phyloP scores from a whole-genome alignment of 768 basidiomycete species.

The Astraeus odoratus region DNA sequence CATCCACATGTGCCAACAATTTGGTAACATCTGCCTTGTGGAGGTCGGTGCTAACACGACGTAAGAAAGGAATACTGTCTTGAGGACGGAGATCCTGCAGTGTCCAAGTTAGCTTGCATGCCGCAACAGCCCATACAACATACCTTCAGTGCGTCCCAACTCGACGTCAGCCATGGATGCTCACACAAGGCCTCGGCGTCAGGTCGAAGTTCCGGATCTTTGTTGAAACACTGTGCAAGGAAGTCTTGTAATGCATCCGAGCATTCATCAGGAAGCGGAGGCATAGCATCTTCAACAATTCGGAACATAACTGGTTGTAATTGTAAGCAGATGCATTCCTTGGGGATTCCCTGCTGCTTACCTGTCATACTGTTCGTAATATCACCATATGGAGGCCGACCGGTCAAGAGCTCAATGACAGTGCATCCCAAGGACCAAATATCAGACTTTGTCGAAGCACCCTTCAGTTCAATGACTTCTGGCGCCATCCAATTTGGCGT shows the following conservation, averaged over 20 bases:
- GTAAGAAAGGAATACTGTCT: conserved; percentile 92
- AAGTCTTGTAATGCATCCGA: conserved; percentile 78
- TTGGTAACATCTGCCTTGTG: conserved; percentile 64
- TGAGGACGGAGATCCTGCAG: conserved; percentile 75
- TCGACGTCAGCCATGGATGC: conserved; percentile 83
- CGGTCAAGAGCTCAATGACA: conserved; percentile 88
- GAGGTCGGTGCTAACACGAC: conserved; percentile 82
- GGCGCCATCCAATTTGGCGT: conserved; percentile 99
- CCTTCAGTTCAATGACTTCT: conserved; percentile 93
- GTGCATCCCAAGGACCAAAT: conserved; percentile 97
- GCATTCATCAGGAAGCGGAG: conserved; percentile 76
- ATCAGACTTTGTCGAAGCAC: conserved; percentile 87
- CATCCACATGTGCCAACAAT: conserved; percentile 38
- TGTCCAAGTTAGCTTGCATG: not conserved
- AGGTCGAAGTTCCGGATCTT: conserved; percentile 79
- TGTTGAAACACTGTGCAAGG: conserved; percentile 81
- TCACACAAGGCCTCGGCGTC: conserved; percentile 80
- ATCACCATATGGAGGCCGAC: conserved; percentile 86
- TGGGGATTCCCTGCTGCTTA: conserved; percentile 27
- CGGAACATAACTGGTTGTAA: conserved; percentile 79
- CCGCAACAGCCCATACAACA: conserved; percentile 6
- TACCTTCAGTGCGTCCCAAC: conserved; percentile 77
- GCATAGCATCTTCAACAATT: conserved; percentile 90
- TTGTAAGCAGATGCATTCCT: not conserved
- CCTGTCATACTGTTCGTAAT: conserved; percentile 88